phyloP scores from a whole-genome alignment of 805 yeast genomes.

The Starmerella potacharoeniae region DNA sequence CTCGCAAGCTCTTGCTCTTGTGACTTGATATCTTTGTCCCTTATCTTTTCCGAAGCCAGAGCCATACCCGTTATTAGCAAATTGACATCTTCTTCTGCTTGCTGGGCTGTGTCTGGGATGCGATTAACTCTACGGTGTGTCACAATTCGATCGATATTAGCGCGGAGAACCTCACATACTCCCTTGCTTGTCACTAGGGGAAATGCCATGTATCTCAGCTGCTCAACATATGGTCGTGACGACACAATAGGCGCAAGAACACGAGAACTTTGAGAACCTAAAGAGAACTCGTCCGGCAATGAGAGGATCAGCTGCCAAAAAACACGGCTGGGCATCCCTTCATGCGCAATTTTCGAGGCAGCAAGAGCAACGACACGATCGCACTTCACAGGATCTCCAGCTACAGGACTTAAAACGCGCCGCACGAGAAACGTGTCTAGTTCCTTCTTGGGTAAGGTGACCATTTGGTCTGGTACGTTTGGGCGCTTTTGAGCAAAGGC shows the following conservation, averaged over 20 bases:
- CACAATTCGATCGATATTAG: constrained; percentile 10
- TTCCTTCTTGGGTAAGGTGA: not conserved
- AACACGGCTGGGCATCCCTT: constrained; percentile 17
- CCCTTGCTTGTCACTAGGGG: constrained; percentile 18
- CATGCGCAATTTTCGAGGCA: not conserved
- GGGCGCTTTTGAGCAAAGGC: constrained; percentile 22
- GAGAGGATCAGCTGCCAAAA: constrained; percentile 25
- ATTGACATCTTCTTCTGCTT: constrained; percentile 23
- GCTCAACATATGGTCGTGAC: constrained; percentile 27
- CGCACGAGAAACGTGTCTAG: constrained; percentile 1
- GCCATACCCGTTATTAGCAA: constrained; percentile 24
- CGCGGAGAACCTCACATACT: constrained; percentile 14
- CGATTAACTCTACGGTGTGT: not conserved
- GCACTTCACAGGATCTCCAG: not conserved
- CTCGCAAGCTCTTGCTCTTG: not conserved
- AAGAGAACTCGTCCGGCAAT: not conserved
- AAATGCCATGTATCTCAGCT: constrained; percentile 26
- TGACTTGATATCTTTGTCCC: not conserved
- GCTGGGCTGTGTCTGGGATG: constrained; percentile 5
- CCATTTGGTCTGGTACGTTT: not conserved
- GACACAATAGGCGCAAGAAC: constrained; percentile 11
- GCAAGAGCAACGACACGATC: constrained; percentile 9
- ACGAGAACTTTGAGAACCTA: constrained; percentile 1
- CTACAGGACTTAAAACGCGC: constrained; percentile 4
- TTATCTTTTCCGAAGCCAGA: constrained; percentile 22